Evolutionary conservation across 306 rosid genomes (phyloP).

Genomic region (Vigna angularis): DNA sequence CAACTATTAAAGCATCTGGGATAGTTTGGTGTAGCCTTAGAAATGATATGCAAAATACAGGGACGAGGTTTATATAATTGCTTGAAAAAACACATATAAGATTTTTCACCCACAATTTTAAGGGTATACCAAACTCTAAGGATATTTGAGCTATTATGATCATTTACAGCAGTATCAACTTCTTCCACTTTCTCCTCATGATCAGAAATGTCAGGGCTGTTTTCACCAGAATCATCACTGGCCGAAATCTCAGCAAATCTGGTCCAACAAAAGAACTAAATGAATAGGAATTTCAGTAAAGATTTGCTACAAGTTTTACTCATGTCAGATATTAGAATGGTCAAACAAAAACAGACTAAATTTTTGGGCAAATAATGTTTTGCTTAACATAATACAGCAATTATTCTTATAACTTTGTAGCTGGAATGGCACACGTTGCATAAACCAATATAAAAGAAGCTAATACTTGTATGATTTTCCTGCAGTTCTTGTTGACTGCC

Average conservation of each 20-base stretch:
- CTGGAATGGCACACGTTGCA: constrained; percentile 35
- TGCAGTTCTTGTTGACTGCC: constrained; percentile 74
- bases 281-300: constrained; percentile 31
- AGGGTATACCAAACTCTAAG: constrained; percentile 36
- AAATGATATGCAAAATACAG: constrained; percentile 35
- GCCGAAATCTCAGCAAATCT: constrained; percentile 53
- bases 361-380: constrained; percentile 20
- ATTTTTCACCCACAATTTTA: constrained; percentile 22
- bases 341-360: neutral
- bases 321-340: constrained; percentile 2
- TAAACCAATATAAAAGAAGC: constrained; percentile 46
- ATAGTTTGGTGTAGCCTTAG: neutral
- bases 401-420: neutral
- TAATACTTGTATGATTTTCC: constrained; percentile 72
- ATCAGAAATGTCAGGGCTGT: constrained; percentile 49
- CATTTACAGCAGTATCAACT: constrained; percentile 39
- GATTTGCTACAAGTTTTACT: constrained; percentile 30
- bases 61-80: constrained; percentile 26
- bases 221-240: constrained; percentile 47
- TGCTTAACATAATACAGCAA: neutral
- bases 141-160: constrained; percentile 44
- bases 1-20: constrained; percentile 30
- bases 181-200: constrained; percentile 46
- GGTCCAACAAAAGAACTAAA: constrained; percentile 44
- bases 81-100: neutral